A percentile compares a stretch with the other conserved stretches of the same genome.
phyloP scores from a whole-genome alignment of 441 rosid species.

The Theobroma grandiflorum region DNA sequence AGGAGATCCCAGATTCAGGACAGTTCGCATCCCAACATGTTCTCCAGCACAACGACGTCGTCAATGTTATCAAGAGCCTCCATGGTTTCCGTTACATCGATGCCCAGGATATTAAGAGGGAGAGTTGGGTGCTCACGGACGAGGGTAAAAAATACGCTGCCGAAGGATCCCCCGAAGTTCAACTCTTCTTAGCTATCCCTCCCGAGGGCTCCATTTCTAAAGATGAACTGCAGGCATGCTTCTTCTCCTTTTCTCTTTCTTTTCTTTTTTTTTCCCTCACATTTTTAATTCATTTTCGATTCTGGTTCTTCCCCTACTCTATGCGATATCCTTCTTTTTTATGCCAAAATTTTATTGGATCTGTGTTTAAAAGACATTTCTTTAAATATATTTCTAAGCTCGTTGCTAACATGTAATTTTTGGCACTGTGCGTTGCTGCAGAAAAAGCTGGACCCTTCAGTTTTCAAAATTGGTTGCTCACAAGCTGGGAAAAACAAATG shows the following conservation, averaged over 20 bases:
- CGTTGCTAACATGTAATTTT: conserved; percentile 18
- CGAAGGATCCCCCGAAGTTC: conserved; percentile 85
- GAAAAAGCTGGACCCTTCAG: conserved; percentile 69
- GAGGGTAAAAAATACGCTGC: conserved; percentile 80
- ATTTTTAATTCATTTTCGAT: not conserved
- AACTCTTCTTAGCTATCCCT: conserved; percentile 80
- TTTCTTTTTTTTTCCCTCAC: not conserved
- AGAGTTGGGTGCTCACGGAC: conserved; percentile 76
- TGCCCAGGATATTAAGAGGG: conserved; percentile 74
- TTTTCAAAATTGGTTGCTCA: conserved; percentile 75
- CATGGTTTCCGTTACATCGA: conserved; percentile 78
- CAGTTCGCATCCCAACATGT: conserved; percentile 57
- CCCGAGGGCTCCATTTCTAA: conserved; percentile 72
- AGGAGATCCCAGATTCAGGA: conserved; percentile 73
- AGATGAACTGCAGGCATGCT: conserved; percentile 75
- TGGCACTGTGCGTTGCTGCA: conserved; percentile 45
- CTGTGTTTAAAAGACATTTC: not conserved
- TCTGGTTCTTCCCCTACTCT: not conserved
- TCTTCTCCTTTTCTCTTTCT: not conserved
- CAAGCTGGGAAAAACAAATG: conserved; percentile 90
- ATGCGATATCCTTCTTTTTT: not conserved
- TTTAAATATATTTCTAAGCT: not conserved
- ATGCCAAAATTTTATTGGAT: not conserved
- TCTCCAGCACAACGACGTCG: conserved; percentile 73
- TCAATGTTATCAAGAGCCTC: conserved; percentile 85